Conservation (phyloP, 73 alveolate species). For the Loxodes magnus region DNA sequence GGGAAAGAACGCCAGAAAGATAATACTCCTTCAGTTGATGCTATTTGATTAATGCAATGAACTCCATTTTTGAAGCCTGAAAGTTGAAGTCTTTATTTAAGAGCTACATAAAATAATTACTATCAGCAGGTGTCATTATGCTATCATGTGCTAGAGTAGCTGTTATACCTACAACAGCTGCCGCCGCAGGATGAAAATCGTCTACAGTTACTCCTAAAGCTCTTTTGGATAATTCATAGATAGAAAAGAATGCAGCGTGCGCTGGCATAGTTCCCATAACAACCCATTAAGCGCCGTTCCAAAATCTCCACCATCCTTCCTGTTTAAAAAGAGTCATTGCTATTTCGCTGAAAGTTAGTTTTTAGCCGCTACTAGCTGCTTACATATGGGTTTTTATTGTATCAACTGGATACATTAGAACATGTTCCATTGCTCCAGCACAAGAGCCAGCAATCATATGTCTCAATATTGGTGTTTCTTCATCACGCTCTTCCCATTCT, state of each 20-base stretch:
- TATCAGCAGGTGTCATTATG: conserved; percentile 73
- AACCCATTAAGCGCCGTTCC: conserved; percentile 64
- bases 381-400: conserved; percentile 43
- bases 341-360: conserved; percentile 4
- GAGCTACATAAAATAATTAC: conserved; percentile 37
- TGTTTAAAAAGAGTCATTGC: conserved; percentile 32
- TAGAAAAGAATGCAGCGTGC: conserved; percentile 67
- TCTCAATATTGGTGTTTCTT: conserved; percentile 29
- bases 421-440: conserved; percentile 84
- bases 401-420: conserved; percentile 73
- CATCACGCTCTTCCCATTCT: conserved; percentile 56
- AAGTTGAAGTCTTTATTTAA: conserved; percentile 67
- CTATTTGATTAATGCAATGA: conserved; percentile 17
- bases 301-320: conserved; percentile 53
- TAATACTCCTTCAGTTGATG: conserved; percentile 54
- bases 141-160: conserved; percentile 72
- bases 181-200: conserved; percentile 27
- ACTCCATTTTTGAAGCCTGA: conserved; percentile 15
- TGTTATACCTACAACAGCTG: conserved; percentile 58
- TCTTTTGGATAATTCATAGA: conserved; percentile 50
- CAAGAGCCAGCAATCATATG: conserved; percentile 70
- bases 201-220: conserved; percentile 32
- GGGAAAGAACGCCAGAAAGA: conserved; percentile 61
- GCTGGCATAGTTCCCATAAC: conserved; percentile 90
- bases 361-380: conserved; percentile 8